These are phyloP conservation scores for Neopestalotiopsis clavispora DNA, from an alignment of 2,329 filamentous ascomycete species.

Conservation along the genomic window DNA sequence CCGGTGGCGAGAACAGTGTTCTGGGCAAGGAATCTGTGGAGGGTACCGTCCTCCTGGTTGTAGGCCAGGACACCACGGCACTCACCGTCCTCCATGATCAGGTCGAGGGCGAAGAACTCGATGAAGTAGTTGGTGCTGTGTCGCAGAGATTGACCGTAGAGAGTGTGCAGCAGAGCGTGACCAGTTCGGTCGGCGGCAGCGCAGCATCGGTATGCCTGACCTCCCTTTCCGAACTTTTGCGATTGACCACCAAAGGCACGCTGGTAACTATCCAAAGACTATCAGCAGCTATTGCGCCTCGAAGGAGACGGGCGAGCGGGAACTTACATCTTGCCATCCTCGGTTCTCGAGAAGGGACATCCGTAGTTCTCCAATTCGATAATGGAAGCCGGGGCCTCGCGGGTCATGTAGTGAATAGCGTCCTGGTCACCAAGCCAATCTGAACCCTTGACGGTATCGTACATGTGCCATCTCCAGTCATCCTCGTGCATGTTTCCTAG, in stretches of 20 bases:
- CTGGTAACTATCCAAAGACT: constrained; percentile 71
- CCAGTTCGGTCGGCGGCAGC: constrained; percentile 96
- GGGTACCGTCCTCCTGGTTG: constrained; percentile 97
- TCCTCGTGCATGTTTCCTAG: constrained; percentile 97
- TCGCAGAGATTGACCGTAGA: constrained; percentile 94
- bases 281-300: background rate
- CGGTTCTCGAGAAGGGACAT: constrained; percentile 94
- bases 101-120: constrained; percentile 95
- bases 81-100: constrained; percentile 97
- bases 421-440: constrained; percentile 98
- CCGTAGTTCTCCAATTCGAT: constrained; percentile 97
- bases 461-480: constrained; percentile 99
- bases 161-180: constrained; percentile 95
- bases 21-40: constrained; percentile 95
- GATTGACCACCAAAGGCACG: constrained; percentile 98
- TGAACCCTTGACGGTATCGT: constrained; percentile 96
- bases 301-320: background rate
- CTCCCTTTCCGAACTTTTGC: constrained; percentile 92
- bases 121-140: constrained; percentile 99
- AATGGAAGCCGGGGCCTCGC: constrained; percentile 88
- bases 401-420: constrained; percentile 98
- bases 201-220: constrained; percentile 96
- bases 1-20: constrained; percentile 97
- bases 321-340: constrained; percentile 89
- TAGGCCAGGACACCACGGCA: constrained; percentile 97